Base-by-base conservation (phyloP, 139 green algal genomes). In the Nannochloris sp. region DNA sequence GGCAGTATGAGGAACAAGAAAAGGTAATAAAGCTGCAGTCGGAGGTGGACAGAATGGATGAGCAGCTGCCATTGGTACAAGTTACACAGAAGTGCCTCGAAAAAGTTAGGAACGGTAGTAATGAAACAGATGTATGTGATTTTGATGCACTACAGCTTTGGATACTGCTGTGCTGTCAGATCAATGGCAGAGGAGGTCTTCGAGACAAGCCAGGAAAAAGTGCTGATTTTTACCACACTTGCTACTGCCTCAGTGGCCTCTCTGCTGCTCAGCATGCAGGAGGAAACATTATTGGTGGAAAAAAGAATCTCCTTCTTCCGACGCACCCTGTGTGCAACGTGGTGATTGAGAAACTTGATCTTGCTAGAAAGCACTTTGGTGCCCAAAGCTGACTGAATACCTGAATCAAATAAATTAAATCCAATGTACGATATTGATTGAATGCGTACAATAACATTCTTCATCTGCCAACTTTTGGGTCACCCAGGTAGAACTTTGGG, bases 201-300 rank as follows among this genome's bases (percentile, higher is more conserved):
- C 69, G 84, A 1, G 93, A 99, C 77, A 99, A 99, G 81, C 93
- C 93, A 10, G 89, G 90, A 45, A 95, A 94, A 71, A 58, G 73
- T 0, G 59, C 78, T 9, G 94, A 99, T 81, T 95, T 88, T 62
- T 99, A 99, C 71, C 94, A 99, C 89, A 96, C 91, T 49, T 98
- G 92, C 76, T 99, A 98, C 85, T 96, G 87, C 74, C 69, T 99
- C 12, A 90, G 76, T 60, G 94, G 94, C 0, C 76, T 99, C 61
- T 71, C 88, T 1, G 70, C 69, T 4, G 80, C 82, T 30, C 91
- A 98, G 79, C 81, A 92, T 57, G 78, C 51, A 49, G 67, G 59
- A 36, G 75, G 79, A 20, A 8, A 61, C 4, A 67, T 82, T 26
- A 26, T 89, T 53, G 84, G 87, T 2, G 65, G 69, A 12, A 60